Conservation (phyloP, 2,329 filamentous ascomycete genomes). For the Arthrinium phaeospermum region DNA sequence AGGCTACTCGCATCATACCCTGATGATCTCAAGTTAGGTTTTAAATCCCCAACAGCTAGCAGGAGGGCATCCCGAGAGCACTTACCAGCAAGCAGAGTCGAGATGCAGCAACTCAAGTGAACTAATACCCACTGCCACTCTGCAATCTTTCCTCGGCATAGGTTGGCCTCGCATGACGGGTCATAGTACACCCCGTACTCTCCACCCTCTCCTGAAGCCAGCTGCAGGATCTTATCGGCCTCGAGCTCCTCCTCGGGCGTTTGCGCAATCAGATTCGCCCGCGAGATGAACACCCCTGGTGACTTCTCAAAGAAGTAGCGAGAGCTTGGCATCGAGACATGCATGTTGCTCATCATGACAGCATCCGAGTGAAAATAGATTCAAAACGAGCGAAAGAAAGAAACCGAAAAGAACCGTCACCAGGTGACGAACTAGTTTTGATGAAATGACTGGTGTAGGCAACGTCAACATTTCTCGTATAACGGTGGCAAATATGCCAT, state of each 20-base stretch:
- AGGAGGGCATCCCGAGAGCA: neutral
- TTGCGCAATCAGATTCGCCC: constrained; percentile 8
- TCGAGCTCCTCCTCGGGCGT: constrained; percentile 9
- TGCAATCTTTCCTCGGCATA: neutral
- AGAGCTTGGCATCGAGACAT: neutral
- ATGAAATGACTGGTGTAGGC: neutral
- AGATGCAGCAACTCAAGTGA: neutral
- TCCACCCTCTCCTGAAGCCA: constrained; percentile 4
- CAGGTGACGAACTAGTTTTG: neutral
- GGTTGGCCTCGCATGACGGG: neutral
- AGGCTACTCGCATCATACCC: neutral
- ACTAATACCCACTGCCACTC: neutral
- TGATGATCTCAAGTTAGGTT: neutral
- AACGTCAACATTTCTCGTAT: neutral
- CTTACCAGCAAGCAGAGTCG: neutral
- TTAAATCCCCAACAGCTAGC: neutral
- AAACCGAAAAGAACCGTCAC: neutral
- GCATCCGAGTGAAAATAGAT: neutral
- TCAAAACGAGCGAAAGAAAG: neutral
- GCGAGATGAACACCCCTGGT: constrained; percentile 15
- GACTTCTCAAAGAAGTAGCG: constrained; percentile 1
- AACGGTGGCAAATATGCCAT: neutral
- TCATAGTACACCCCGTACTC: constrained; percentile 9
- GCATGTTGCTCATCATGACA: neutral
- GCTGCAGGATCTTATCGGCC: constrained; percentile 13